These are phyloP conservation scores for Hypoxylon sp. DNA, from an alignment of 2,329 filamentous ascomycete genomes.

Conservation along the genomic window DNA sequence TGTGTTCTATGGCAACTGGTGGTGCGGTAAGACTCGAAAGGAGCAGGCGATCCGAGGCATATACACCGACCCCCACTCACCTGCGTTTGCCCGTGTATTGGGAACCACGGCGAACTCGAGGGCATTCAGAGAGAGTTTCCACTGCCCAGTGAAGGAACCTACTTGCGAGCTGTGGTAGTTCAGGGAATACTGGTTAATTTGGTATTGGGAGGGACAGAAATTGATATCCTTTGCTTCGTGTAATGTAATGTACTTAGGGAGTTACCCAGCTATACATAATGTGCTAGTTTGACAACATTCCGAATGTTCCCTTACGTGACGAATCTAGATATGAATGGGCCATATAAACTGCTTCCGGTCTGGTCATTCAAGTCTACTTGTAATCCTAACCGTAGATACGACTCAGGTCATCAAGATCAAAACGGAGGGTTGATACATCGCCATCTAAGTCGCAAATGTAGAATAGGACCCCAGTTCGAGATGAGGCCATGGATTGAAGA, in stretches of 20 bases:
- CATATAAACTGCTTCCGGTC: not conserved
- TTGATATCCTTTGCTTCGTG: constrained; percentile 28
- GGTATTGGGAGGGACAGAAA: constrained; percentile 8
- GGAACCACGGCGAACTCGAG: constrained; percentile 77
- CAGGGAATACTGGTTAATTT: not conserved
- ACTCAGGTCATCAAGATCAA: not conserved
- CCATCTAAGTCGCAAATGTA: not conserved
- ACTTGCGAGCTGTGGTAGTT: constrained; percentile 77
- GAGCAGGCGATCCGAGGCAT: constrained; percentile 70
- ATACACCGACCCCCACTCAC: constrained; percentile 76
- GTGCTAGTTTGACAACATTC: not conserved
- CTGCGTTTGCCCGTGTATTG: constrained; percentile 71
- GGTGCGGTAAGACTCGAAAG: constrained; percentile 75
- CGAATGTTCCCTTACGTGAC: not conserved
- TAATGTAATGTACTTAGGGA: constrained; percentile 21
- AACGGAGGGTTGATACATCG: not conserved
- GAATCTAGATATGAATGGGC: not conserved
- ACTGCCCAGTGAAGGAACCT: constrained; percentile 75
- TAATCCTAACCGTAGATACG: not conserved
- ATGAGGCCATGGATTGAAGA: not conserved
- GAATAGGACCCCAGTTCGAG: not conserved
- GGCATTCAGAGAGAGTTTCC: constrained; percentile 77
- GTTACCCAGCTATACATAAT: constrained; percentile 5
- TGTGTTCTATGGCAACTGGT: constrained; percentile 72
- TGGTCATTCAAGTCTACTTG: not conserved